Percentiles rank a stretch among this genome's conserved stretches.
Evolutionary conservation across 1,139 yeast species (phyloP).

Genomic region (Geotrichum histeridarum): DNA sequence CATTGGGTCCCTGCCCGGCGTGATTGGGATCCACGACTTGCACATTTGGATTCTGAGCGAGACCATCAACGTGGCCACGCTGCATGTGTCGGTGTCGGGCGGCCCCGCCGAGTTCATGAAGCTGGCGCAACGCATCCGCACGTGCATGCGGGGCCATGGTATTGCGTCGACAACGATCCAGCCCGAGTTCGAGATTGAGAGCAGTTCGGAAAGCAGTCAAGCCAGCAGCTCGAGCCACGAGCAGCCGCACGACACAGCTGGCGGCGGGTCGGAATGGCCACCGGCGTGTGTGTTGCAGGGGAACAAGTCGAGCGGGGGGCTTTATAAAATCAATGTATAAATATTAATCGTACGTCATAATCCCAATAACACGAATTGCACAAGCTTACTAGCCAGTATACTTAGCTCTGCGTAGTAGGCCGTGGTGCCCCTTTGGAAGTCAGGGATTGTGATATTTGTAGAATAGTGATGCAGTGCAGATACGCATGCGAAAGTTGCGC

Average conservation of each 20-base stretch:
- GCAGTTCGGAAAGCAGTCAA: not conserved
- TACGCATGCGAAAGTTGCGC: too few relatives aligned
- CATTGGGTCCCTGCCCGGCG: slow-evolving; percentile 61
- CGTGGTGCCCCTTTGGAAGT: too few relatives aligned
- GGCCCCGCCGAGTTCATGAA: slow-evolving; percentile 60
- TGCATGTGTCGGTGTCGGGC: slow-evolving; percentile 71
- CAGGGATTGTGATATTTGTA: too few relatives aligned
- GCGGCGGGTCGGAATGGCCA: not conserved
- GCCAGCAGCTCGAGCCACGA: not conserved
- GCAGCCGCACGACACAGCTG: not conserved
- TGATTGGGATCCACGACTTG: slow-evolving; percentile 84
- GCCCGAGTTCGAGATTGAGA: slow-evolving; percentile 56
- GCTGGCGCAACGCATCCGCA: slow-evolving; percentile 73
- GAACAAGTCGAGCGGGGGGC: slow-evolving; percentile 18
- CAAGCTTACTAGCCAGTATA: too few relatives aligned
- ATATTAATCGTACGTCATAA: not conserved
- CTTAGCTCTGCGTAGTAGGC: too few relatives aligned
- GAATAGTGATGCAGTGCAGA: too few relatives aligned
- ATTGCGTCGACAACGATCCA: slow-evolving; percentile 93
- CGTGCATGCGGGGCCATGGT: slow-evolving; percentile 75
- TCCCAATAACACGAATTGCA: not conserved
- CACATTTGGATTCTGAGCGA: slow-evolving; percentile 96
- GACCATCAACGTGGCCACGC: slow-evolving; percentile 77
- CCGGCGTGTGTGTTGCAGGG: slow-evolving; percentile 19
- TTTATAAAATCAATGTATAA: not conserved